Percentiles rank a stretch among this genome's conserved stretches.
These are phyloP conservation scores for Piloderma croceum DNA, from an alignment of 768 basidiomycete genomes.

Conservation along the genomic window DNA sequence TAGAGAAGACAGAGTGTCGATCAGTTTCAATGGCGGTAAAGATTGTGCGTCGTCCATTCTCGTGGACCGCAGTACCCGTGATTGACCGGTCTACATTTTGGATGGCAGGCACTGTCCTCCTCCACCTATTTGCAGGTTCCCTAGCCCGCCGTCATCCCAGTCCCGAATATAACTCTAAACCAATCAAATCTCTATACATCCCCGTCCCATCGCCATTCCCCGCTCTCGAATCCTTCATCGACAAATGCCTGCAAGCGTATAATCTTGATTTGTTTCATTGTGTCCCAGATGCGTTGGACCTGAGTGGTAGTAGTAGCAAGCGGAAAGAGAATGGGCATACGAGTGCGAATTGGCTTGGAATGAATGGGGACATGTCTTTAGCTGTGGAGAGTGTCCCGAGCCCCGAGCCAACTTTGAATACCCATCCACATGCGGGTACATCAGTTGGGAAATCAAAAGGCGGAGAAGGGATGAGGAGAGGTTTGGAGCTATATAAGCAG, in stretches of 20 bases:
- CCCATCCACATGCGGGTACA: conserved; percentile 21
- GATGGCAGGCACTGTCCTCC: conserved; percentile 82
- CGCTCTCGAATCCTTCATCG: conserved; percentile 79
- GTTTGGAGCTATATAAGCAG: conserved; percentile 67
- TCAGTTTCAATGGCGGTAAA: conserved; percentile 98
- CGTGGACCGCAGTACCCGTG: conserved; percentile 1
- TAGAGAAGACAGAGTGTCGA: conserved; percentile 66
- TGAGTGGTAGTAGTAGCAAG: too few relatives aligned
- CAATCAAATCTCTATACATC: conserved; percentile 76
- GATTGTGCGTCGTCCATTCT: conserved; percentile 64
- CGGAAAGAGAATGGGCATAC: too few relatives aligned
- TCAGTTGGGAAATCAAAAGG: conserved; percentile 52
- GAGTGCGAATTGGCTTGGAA: too few relatives aligned
- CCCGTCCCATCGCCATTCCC: conserved; percentile 86
- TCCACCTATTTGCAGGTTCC: conserved; percentile 80
- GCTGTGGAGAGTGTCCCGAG: conserved; percentile 46
- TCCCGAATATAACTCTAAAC: conserved; percentile 30
- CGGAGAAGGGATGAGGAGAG: conserved; percentile 71
- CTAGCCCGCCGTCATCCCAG: conserved; percentile 43
- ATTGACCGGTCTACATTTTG: conserved; percentile 1
- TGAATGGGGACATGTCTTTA: too few relatives aligned
- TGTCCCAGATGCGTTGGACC: too few relatives aligned
- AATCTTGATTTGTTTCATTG: conserved; percentile 68
- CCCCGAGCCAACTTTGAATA: conserved; percentile 22
- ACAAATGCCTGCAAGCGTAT: conserved; percentile 54